These are phyloP conservation scores for Sugiyamaella grinbergsii DNA, from an alignment of 1,139 yeast genomes.

Conservation along the genomic window DNA sequence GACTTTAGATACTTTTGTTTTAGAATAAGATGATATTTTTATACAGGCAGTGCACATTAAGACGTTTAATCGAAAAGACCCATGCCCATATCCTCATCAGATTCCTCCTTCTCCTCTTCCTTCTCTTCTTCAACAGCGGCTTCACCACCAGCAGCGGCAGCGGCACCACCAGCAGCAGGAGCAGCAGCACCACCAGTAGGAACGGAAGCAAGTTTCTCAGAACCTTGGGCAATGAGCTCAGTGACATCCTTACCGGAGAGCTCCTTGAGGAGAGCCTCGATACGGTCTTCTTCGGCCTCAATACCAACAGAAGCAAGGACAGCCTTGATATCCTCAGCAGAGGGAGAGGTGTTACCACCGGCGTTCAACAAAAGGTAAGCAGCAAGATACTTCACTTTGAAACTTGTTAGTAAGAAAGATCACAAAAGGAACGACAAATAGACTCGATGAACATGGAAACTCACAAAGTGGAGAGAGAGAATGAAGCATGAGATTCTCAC, in stretches of 20 bases:
- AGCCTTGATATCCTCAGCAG: conserved; percentile 87
- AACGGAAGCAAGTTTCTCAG: conserved; percentile 91
- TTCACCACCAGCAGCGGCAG: conserved; percentile 66
- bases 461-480: too few relatives aligned
- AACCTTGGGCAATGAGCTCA: conserved; percentile 95
- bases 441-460: too few relatives aligned
- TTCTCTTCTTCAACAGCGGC: conserved; percentile 72
- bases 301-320: conserved; percentile 92
- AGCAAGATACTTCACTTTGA: conserved; percentile 51
- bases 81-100: conserved; percentile 60
- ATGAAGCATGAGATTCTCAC: too few relatives aligned
- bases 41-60: conserved; percentile 2
- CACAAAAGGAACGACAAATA: too few relatives aligned
- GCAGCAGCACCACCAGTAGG: conserved; percentile 98
- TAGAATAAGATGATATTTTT: conserved; percentile 6
- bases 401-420: conserved; percentile 13
- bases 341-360: conserved; percentile 66
- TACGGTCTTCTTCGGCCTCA: conserved; percentile 90
- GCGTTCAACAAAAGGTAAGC: conserved; percentile 52
- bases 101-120: conserved; percentile 64
- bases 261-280: conserved; percentile 81
- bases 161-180: conserved; percentile 68
- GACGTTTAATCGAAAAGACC: conserved; percentile 47
- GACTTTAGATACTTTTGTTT: conserved; percentile 7
- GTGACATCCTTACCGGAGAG: conserved; percentile 91